Base-by-base conservation (phyloP, 164 flowering plant genomes). In the Amborella trichopoda region DNA sequence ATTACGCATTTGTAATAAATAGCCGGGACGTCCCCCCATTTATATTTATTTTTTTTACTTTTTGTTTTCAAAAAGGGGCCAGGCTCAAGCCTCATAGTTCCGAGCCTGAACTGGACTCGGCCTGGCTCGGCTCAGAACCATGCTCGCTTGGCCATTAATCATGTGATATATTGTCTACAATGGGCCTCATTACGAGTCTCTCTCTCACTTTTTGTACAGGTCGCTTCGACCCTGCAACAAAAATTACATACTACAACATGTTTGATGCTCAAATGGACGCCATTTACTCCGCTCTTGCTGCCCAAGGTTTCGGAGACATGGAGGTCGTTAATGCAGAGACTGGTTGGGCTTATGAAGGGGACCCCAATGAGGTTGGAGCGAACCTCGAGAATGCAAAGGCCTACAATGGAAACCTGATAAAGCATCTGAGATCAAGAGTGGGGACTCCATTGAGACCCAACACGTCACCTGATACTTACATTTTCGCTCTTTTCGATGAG, bases 381-480 rank as follows among this genome's bases (percentile, higher is more conserved):
- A 76, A 71, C 21, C 17, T 80, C 3, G 96, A 88, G 11, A 93
- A 88, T 54, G 99, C 99, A 1, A 82, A 70, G 62, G 95, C 96
- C 17, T 93, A 78, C 57, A 88, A 82, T 55, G 91, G 94, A 3
- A 80, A 80, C 56, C 48, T 93, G 68, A 68, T 93, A 41, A 63
- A 70, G 1, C 96, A 85, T 63, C 72, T 93, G 3, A 66, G 77
- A 46, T 93, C 99, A 1, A 66, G 62, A 77, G 91, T 66, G 8
- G 99, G 99, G 5, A 93, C 99, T 0, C 99, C 99, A 19, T 51
- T 93, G 67, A 88, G 82, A 94, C 96, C 99, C 16, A 94, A 95
- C 3, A 85, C 82, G 56, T 65, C 96, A 0, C 71, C 88, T 6
- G 95, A 88, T 46, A 93, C 96, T 2, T 93, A 78, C 62, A 56